Base-by-base conservation (phyloP, 164 flowering plant genomes). In the Taxillus chinensis region DNA sequence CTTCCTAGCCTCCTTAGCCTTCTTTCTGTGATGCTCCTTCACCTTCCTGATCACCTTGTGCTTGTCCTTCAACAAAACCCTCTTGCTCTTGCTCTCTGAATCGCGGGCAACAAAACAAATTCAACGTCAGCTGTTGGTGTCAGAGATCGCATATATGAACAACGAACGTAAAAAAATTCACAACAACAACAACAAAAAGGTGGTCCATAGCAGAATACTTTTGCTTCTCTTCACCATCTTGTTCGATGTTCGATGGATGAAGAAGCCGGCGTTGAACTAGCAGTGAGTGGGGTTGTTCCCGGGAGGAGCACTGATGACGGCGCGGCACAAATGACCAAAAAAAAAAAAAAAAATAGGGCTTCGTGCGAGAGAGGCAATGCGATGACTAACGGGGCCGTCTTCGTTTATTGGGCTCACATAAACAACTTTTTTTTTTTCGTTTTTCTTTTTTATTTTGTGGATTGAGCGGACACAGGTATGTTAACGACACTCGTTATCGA, bases 1-100 rank as follows among this genome's bases (percentile, higher is more conserved):
- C 53, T 91, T 93, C 74, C 91, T 91, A 2, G 95, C 96, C 53
- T 91, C 95, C 74, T 95, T 91, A 2, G 95, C 96, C 75, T 95
- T 91, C 87, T 93, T 93, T 72, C 73, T 84, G 67, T 91, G 95
- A 63, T 95, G 99, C 62, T 91, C 85, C 64, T 91, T 95, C 65
- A 91, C 97, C 65, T 82, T 95, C 73, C 68, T 77, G 13, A 89
- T 75, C 8, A 93, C 68, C 79, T 93, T 93, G 77, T 93, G 69
- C 82, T 95, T 95, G 80, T 95, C 68, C 80, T 68, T 84, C 83
- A 95, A 62, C 2, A 96, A 6, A 1, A 89, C 85, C 55, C 97
- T 77, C 83, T 89, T 95, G 60, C 99, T 91, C 84, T 89, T 95
- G 64, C 95, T 91, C 93, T 91, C 96, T 54, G 39, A 11, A 17